A percentile compares a stretch with the other conserved stretches of the same genome.
Conservation (phyloP, 352 stramenopile genomes). For the Phytopythium montanum region DNA sequence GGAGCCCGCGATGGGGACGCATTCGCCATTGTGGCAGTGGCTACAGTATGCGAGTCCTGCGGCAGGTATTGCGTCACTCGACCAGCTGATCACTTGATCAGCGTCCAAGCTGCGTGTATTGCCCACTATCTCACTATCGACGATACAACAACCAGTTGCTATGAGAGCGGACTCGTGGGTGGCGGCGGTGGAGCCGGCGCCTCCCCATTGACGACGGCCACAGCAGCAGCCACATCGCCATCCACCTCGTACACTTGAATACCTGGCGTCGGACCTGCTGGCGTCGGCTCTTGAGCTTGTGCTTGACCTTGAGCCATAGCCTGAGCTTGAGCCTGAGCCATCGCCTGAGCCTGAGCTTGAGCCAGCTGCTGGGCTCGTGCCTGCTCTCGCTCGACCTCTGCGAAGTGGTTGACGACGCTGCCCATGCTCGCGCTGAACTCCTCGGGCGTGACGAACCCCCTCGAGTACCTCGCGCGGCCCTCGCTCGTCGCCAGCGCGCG, state of each 20-base stretch:
- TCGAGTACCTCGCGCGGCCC: conserved; percentile 38
- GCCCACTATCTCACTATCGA: too few relatives aligned
- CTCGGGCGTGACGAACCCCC: conserved; percentile 53
- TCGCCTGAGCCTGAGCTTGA: conserved; percentile 18
- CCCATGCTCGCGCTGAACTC: conserved; percentile 36
- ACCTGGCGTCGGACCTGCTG: too few relatives aligned
- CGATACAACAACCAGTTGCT: too few relatives aligned
- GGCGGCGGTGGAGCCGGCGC: not conserved
- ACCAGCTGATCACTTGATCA: too few relatives aligned
- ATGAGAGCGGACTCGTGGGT: too few relatives aligned
- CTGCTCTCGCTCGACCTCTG: conserved; percentile 16
- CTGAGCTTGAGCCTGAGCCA: not conserved
- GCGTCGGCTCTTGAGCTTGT: not conserved
- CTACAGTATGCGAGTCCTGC: too few relatives aligned
- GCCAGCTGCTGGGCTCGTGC: conserved; percentile 22
- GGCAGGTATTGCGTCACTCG: too few relatives aligned
- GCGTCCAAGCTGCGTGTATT: too few relatives aligned
- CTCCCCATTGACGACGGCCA: not conserved
- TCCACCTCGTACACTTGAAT: not conserved
- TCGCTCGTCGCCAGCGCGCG: conserved; percentile 42
- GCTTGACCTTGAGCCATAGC: not conserved
- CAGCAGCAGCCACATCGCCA: not conserved
- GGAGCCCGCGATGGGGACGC: too few relatives aligned
- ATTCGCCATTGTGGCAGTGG: too few relatives aligned
- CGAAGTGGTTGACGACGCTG: conserved; percentile 29